Conservation (phyloP, 257 asterid species). For the Primulina huaijiensis region DNA sequence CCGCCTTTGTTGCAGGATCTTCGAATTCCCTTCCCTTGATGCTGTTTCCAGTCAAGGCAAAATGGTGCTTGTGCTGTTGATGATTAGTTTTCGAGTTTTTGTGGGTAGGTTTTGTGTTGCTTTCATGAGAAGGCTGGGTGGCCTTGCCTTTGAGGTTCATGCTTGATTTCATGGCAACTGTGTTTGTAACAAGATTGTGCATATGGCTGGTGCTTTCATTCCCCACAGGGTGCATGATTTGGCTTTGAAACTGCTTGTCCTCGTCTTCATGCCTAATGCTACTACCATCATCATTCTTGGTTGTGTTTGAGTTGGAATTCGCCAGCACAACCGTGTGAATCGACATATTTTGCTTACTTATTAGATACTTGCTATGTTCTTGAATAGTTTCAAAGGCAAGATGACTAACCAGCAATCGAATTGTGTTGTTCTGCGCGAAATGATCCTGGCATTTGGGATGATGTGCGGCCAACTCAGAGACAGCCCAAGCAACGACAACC, state of each 20-base stretch:
- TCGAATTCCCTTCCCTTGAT: constrained; percentile 51
- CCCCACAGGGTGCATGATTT: constrained; percentile 30
- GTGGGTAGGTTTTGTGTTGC: constrained; percentile 1
- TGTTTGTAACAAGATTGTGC: constrained; percentile 42
- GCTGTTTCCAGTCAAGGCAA: constrained; percentile 38
- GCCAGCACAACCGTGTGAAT: constrained; percentile 62
- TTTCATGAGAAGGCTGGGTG: constrained; percentile 5
- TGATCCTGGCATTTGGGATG: constrained; percentile 76
- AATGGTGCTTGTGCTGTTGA: constrained; percentile 32
- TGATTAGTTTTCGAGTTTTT: constrained; percentile 20
- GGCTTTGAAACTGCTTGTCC: constrained; percentile 3
- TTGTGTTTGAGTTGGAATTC: constrained; percentile 24
- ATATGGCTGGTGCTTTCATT: constrained; percentile 37
- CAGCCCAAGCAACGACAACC: constrained; percentile 78
- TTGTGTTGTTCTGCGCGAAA: constrained; percentile 65
- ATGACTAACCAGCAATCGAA: constrained; percentile 68
- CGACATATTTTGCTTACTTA: constrained; percentile 43
- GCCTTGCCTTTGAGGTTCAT: neutral
- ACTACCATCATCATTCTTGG: neutral
- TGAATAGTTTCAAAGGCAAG: constrained; percentile 78
- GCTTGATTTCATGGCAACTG: constrained; percentile 40
- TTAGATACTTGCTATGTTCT: constrained; percentile 71
- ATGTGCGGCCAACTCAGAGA: constrained; percentile 65
- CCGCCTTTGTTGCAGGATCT: constrained; percentile 44
- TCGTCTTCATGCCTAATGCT: constrained; percentile 9